Evolutionary conservation across 1,139 yeast genomes (phyloP), one percentile per base, ranked within the genome.

Genomic region (Dujonia santamariae): DNA sequence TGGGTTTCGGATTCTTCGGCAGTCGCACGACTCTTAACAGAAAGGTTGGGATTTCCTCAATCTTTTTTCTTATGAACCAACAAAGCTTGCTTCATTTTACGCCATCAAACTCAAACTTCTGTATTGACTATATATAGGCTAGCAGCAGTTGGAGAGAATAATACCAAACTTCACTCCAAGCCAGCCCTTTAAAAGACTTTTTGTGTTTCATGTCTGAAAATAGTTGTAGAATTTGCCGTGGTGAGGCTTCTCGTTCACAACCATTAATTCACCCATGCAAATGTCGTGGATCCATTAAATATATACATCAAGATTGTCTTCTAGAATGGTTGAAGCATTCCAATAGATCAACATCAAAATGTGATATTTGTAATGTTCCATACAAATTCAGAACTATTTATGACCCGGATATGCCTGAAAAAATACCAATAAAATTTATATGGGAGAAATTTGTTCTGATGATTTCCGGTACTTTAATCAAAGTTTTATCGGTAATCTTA

Each of bases 211-310:
- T 28, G 34, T 24, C 32, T n/a, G 73, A 67, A 37, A 69, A 70
- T 25, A 70, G 80, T 2, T 94, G 99, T 58, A 82, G 98, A 42
- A 90, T 92, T 36, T 92, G 99, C 56, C 82, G 96, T 38, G 92
- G 95, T 32, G 97, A 87, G 50, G 92, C 78, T n/a, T 76, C 94
- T 0, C 63, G 61, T 0, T 76, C 73, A 1, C 92, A 86, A 44
- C 97, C 97, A 3, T 65, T 92, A 34, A 83, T 76, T 44, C 92
- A 86, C 58, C 98, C 99, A 1, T 92, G 99, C 60, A 81, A 78
- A 51, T 92, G 98, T 59, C 74, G 88, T 40, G 99, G 99, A 2
- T 84, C 96, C 19, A 94, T 92, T 53, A 85, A 85, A 54, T 88
- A 80, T 51, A 86, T 92, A 37, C 99, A 92, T 59, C 95, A 92